Evolutionary conservation across 768 basidiomycete species (phyloP), one percentile per base, ranked within the genome.

Genomic region (Coprinellus aureogranulatus): DNA sequence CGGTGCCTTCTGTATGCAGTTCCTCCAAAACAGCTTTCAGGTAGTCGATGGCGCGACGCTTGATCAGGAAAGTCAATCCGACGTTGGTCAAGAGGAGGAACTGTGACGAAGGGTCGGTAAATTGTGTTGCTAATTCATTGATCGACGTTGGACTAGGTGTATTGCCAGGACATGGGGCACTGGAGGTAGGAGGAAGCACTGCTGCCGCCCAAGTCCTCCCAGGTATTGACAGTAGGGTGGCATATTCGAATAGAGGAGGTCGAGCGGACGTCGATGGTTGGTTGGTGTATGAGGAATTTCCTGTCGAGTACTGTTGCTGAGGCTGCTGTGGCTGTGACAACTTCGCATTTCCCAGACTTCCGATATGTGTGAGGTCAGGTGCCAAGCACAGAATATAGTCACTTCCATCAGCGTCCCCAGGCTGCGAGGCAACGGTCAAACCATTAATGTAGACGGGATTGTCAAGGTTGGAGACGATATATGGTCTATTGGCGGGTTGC

Each of bases 11-110:
- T 1, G 84, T 82, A 52, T 94, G 89, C 45, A 88, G 81, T 62
- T 88, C 85, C 69, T 96, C 94, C 23, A 98, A 77, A 23, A 90
- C 87, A 3, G 86, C 88, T 68, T 82, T 84, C 53, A 98, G 72
- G 59, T 90, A 89, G 68, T 98, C 96, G 50, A 96, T 70, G 5
- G 95, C 87, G 42, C 94, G 82, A 55, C 91, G 81, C 72, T 94
- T 92, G 26, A 80, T 78, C 53, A 96, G 75, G 68, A 91, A 87
- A 20, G 87, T 89, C 59, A 97, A 70, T 4, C 94, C 94, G 18
- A 86, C 87, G 64, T 93, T 95, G 25, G 89, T 93, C 58, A 98
- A 73, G 57, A 98, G 81, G 78, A 98, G 84, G 68, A 94, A 96
- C 64, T 92, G 88, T 48, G 81, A 79, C 22, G 89, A 77, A 11